Base-by-base conservation (phyloP, 2,329 filamentous ascomycete species). In the Diaporthe velutina region DNA sequence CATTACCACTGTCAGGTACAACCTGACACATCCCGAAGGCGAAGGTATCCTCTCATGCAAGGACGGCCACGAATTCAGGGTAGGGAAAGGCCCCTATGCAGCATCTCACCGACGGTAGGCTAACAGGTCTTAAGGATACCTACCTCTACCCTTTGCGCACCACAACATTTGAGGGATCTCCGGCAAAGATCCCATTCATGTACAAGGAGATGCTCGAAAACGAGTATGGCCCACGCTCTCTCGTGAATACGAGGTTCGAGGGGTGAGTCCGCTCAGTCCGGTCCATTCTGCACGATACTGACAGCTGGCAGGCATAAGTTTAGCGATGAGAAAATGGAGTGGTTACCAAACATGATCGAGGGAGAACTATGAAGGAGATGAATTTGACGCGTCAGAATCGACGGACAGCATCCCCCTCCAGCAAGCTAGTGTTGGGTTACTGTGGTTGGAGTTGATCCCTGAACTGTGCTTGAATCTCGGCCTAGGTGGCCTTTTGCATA, bases 101-200 rank as follows among this genome's bases (percentile, higher is more conserved):
- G 3, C 25, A 54, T 50, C 33, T 33, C 58, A 30, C 33, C 17
- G 38, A 48, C 4, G 2, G 13, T n/a, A 50, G 22, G 38, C 75
- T 78, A n/a, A 75, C 19, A 54, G 70, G 57, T 70, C 33, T 4
- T 55, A 40, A 88, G 85, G 87, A 90, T 73, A 88, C 86, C 0
- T 88, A 93, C 72, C 84, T 95, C 15, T 94, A 91, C 79, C 93
- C 93, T 0, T 84, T 95, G 79, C 86, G 91, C n/a, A 88, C 91
- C 75, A 93, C 91, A 1, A 88, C 86, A 1, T 95, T 94, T 73
- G 93, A 95, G 79, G 92, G 91, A 0, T 88, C 91, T 0, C 84
- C 88, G 0, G 92, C 89, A 60, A 91, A 91, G 82, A 91, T 95
- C 33, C 93, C 93, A 0, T 91, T 88, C 78, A 83, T 85, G 10